A percentile compares a stretch with the other conserved stretches of the same genome.
These are phyloP conservation scores for Yarrowia sp. DNA, from an alignment of 805 yeast species.

Conservation along the genomic window DNA sequence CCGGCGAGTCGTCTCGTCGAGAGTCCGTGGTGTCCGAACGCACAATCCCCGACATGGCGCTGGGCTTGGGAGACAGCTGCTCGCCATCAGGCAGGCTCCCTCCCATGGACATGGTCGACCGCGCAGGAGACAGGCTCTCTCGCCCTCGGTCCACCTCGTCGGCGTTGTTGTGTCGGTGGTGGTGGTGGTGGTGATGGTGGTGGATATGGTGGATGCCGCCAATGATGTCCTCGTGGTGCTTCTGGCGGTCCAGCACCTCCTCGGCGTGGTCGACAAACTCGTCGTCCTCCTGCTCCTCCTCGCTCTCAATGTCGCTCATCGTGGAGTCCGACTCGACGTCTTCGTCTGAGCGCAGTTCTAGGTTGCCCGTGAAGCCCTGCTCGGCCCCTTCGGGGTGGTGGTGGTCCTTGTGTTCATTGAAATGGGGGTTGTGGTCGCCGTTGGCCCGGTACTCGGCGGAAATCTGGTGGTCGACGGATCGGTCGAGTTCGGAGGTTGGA, in stretches of 20 bases:
- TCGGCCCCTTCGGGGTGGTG: slow-evolving; percentile 28
- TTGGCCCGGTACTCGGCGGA: not conserved
- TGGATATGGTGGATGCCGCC: slow-evolving; percentile 10
- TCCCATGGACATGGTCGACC: slow-evolving; percentile 15
- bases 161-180: not conserved
- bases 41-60: slow-evolving; percentile 11
- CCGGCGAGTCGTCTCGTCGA: slow-evolving; percentile 12
- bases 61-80: slow-evolving; percentile 5
- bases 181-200: slow-evolving; percentile 23
- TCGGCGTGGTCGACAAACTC: slow-evolving; percentile 36
- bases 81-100: slow-evolving; percentile 25
- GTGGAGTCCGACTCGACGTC: slow-evolving; percentile 10
- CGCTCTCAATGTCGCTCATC: slow-evolving; percentile 30
- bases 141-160: not conserved
- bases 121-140: not conserved
- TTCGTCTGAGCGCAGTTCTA: slow-evolving; percentile 23
- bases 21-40: slow-evolving; percentile 14
- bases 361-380: slow-evolving; percentile 33
- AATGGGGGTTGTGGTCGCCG: slow-evolving; percentile 11
- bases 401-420: not conserved
- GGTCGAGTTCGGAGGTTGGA: slow-evolving; percentile 17
- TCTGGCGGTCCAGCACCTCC: slow-evolving; percentile 13
- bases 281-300: slow-evolving; percentile 26
- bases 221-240: slow-evolving; percentile 33
- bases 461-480: not conserved